Evolutionary conservation across 768 basidiomycete species (phyloP), one percentile per base, ranked within the genome.

Genomic region (Gelatoporia subvermispora): DNA sequence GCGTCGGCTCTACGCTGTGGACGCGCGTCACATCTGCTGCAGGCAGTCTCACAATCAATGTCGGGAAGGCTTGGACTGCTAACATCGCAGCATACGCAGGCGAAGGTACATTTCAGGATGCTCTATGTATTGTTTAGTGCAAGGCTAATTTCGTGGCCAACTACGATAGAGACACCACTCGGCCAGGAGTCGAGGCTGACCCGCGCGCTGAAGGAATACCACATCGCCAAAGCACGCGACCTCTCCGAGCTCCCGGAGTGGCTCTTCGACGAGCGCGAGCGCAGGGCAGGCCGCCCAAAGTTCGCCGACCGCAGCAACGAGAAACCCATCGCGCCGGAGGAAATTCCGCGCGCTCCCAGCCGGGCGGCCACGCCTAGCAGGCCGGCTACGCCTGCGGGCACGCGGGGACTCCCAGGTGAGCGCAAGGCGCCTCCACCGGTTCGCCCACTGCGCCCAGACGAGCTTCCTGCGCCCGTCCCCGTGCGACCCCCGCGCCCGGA

Each of bases 151-250:
- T 45, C 41, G 25, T 20, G 21, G 4, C 39, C 20, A 37, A 34
- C 41, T 45, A 8, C 38, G 43, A 16, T 60, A 78, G 78, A 69
- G 43, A 76, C 76, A 23, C 77, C 75, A 3, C 69, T 72, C 9
- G 81, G 80, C 22, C 68, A 73, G 39, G 84, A 85, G 52, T 79
- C 78, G 4, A 78, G 78, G 31, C 71, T 86, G 28, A 75, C 74
- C 3, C 73, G 73, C n/a, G 79, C 78, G 4, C 77, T 85, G 79
- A 84, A 82, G 59, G 76, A 78, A 1, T 85, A 85, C 60, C 78
- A 85, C 55, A 71, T 83, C 41, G 73, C 73, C 22, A 81, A 82
- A 60, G 82, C 82, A 18, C 72, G 72, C 21, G 68, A 72, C 34
- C 77, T 75, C 9, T 57, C 72, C 23, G 82, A 85, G 58, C 72